These are phyloP conservation scores for Hypoxylon sp. DNA, from an alignment of 2,329 filamentous ascomycete species.

Conservation along the genomic window DNA sequence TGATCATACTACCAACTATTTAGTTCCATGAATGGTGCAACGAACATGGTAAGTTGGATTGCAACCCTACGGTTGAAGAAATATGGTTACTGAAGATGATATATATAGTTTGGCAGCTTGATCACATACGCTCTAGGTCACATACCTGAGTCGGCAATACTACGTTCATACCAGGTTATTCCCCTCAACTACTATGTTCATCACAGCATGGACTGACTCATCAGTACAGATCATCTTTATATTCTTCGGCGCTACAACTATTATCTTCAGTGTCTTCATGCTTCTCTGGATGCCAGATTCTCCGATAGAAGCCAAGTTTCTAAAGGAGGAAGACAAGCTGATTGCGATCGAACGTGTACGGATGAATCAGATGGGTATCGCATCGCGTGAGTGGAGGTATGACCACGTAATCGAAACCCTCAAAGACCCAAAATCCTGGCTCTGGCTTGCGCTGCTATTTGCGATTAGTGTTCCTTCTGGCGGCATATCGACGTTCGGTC, in stretches of 20 bases:
- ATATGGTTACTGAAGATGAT: background rate
- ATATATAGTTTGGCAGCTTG: conserved; percentile 58
- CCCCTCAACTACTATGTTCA: conserved; percentile 34
- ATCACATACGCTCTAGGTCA: conserved; percentile 67
- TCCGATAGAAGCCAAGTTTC: conserved; percentile 59
- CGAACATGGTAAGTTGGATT: conserved; percentile 55
- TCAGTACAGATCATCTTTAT: conserved; percentile 50
- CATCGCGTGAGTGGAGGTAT: conserved; percentile 61
- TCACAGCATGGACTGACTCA: background rate
- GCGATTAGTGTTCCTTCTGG: conserved; percentile 64
- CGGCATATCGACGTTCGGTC: conserved; percentile 62
- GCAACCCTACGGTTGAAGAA: background rate
- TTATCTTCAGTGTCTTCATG: conserved; percentile 56
- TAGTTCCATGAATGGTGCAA: conserved; percentile 65
- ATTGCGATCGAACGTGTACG: conserved; percentile 63
- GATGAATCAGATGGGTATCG: conserved; percentile 63
- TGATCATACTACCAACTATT: conserved; percentile 4
- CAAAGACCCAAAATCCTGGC: conserved; percentile 67
- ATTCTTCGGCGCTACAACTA: conserved; percentile 61
- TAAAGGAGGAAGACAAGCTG: conserved; percentile 60
- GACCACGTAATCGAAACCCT: conserved; percentile 62
- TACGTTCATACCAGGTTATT: conserved; percentile 42
- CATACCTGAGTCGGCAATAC: conserved; percentile 58
- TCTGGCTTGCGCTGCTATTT: conserved; percentile 64
- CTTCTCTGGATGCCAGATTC: conserved; percentile 60